Evolutionary conservation across 345 rosid species (phyloP).

Genomic region (Hibiscus mutabilis): DNA sequence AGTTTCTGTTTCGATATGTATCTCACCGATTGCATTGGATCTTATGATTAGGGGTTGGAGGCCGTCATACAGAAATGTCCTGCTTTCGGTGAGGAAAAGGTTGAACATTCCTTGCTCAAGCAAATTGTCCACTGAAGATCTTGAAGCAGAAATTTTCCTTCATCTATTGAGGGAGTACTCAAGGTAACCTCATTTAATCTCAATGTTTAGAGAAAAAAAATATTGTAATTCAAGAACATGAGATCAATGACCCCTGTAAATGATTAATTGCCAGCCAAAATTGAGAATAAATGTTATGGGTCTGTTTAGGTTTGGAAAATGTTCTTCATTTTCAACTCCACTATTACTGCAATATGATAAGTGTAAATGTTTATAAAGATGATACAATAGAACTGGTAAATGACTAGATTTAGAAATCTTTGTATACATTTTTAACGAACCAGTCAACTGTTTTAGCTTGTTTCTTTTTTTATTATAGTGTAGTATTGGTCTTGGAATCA

Average conservation of each 20-base stretch:
- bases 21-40: conserved; percentile 3
- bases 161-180: conserved; percentile 55
- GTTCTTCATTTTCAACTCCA: not conserved
- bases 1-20: conserved; percentile 4
- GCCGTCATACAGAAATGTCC: conserved; percentile 69
- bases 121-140: conserved; percentile 69
- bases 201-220: not conserved
- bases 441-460: not conserved
- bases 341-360: not conserved
- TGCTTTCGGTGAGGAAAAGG: conserved; percentile 70
- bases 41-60: conserved; percentile 68
- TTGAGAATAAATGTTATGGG: not conserved
- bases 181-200: conserved; percentile 35
- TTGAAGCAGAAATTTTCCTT: conserved; percentile 85
- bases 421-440: not conserved
- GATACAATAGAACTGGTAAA: not conserved
- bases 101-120: conserved; percentile 70
- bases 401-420: not conserved
- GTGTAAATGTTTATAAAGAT: not conserved
- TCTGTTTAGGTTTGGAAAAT: conserved; percentile 3
- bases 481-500: no score
- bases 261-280: not conserved
- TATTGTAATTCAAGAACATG: no score
- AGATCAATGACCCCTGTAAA: not conserved
- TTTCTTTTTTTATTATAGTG: no score